A percentile compares a stretch with the other conserved stretches of the same genome.
These are phyloP conservation scores for Plasmodium berghei DNA, from an alignment of 169 alveolate genomes.

Conservation along the genomic window DNA sequence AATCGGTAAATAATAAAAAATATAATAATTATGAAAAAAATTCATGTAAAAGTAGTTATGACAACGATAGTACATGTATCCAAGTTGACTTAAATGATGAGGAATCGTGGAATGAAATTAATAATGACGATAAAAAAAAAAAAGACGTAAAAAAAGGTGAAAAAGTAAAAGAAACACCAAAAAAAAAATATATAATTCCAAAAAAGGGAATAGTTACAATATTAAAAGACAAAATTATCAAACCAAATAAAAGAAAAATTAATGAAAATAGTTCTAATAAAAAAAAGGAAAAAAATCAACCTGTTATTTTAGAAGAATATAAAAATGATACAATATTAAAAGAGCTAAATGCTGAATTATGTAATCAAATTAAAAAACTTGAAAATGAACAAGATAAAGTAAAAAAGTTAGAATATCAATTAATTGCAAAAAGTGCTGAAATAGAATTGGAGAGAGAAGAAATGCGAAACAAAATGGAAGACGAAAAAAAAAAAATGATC, in stretches of 20 bases:
- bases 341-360: conserved; percentile 35
- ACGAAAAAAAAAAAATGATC: conserved; percentile 61
- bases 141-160: conserved; percentile 1
- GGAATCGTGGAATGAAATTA: conserved; percentile 66
- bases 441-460: conserved; percentile 77
- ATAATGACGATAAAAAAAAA: conserved; percentile 9
- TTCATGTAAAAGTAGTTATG: conserved; percentile 10
- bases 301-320: neutral
- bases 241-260: neutral
- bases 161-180: neutral
- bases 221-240: neutral
- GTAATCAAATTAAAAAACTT: conserved; percentile 46
- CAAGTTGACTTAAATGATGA: conserved; percentile 63
- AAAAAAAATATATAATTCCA: neutral
- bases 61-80: conserved; percentile 42
- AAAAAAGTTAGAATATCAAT: conserved; percentile 71
- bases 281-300: conserved; percentile 8
- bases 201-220: conserved; percentile 9
- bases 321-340: conserved; percentile 27
- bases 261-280: neutral
- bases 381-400: conserved; percentile 74
- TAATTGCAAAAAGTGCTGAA: conserved; percentile 77
- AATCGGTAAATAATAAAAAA: neutral
- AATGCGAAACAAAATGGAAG: conserved; percentile 74
- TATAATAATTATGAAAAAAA: neutral